Conservation (phyloP, 1,284 basidiomycete genomes). For the Ceratobasidium theobromae region DNA sequence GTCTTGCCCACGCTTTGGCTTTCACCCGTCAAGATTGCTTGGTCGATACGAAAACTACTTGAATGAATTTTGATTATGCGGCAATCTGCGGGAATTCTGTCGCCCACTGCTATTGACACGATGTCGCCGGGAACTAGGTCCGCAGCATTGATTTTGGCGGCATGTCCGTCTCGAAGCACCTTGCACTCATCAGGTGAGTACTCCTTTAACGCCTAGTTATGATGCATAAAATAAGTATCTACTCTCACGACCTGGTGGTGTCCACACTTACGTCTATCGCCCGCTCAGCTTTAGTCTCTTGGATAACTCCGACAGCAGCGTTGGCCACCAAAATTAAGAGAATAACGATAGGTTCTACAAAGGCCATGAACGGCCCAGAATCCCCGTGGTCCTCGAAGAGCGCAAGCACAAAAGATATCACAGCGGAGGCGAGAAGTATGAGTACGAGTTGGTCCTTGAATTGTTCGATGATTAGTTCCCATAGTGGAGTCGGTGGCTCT, state of each 20-base stretch:
- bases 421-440: slow-evolving; percentile 88
- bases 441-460: slow-evolving; percentile 97
- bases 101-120: slow-evolving; percentile 84
- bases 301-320: slow-evolving; percentile 90
- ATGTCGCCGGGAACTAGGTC: slow-evolving; percentile 94
- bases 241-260: neutral
- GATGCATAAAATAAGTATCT: slow-evolving; percentile 9
- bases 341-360: slow-evolving; percentile 92
- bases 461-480: slow-evolving; percentile 93
- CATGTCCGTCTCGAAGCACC: slow-evolving; percentile 73
- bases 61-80: slow-evolving; percentile 85
- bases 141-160: slow-evolving; percentile 76
- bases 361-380: slow-evolving; percentile 70
- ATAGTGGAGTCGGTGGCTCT: slow-evolving; percentile 85
- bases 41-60: slow-evolving; percentile 89
- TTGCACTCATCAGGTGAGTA: slow-evolving; percentile 95
- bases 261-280: slow-evolving; percentile 83
- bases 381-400: slow-evolving; percentile 69
- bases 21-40: slow-evolving; percentile 94
- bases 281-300: slow-evolving; percentile 92
- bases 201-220: slow-evolving; percentile 88
- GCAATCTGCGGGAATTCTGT: slow-evolving; percentile 93
- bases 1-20: slow-evolving; percentile 85
- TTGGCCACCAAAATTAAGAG: slow-evolving; percentile 92
- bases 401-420: slow-evolving; percentile 87